Evolutionary conservation across 768 basidiomycete genomes (phyloP), one percentile per base, ranked within the genome.

Genomic region (Boletus subcaerulescens): DNA sequence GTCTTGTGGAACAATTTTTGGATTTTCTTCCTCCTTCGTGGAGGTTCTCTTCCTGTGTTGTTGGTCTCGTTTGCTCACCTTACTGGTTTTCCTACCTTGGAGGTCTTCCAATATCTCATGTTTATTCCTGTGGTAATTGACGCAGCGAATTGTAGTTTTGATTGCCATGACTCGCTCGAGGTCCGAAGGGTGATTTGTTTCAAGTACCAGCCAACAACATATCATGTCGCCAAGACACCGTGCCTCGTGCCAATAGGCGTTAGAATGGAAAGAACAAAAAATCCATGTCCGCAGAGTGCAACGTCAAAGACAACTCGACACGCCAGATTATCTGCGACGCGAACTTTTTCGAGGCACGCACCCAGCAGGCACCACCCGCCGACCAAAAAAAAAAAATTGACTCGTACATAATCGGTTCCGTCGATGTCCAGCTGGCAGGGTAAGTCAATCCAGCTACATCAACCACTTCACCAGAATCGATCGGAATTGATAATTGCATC

Each of bases 401-500:
- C 33, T 5, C 6, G 4, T 35, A 1, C 1, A 43, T 20, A 40
- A 20, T 41, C 38, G 15, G 22, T 15, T 31, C 24, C 26, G 26
- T 49, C 44, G 48, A 68, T 67, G 67, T 64, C 67, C 26, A 29
- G 8, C 48, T 66, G 67, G 67, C 64, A 66, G 42, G 60, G 66
- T 66, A 35, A 58, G 64, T 45, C 8, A 39, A 39, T 31, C n/a
- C 38, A 18, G 7, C 26, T 24, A 4, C 22, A 24, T 49, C 61
- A n/a, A 45, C 45, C 10, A n/a, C 12, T 0, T 15, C 20, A 22
- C 5, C 36, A 29, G 20, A 22, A n/a, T n/a, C n/a, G 18, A 2
- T 45, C 26, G 26, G 24, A 32, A 39, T 33, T 4, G 38, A 11
- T 35, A 14, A 32, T 14, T 33, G 33, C 13, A 33, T 33, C 12